Evolutionary conservation across 148 eudicot species (phyloP).

Genomic region (Vaccinium myrtillus): DNA sequence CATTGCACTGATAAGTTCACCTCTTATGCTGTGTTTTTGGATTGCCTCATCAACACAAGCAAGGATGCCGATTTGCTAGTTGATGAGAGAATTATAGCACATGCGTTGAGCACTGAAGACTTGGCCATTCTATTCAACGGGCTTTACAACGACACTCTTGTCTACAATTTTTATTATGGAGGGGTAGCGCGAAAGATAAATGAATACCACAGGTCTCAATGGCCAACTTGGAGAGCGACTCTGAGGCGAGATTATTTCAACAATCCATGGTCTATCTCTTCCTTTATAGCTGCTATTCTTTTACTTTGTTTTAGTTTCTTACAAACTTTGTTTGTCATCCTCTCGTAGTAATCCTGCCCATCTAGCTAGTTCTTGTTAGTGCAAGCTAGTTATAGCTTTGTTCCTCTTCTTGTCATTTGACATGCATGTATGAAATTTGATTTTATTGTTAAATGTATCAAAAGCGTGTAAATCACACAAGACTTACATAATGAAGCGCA

Average conservation of each 20-base stretch:
- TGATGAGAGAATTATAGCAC: background rate
- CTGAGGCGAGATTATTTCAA: background rate
- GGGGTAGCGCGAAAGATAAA: background rate
- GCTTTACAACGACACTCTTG: background rate
- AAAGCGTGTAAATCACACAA: no score
- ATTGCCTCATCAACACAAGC: conserved; percentile 12
- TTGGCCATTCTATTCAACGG: background rate
- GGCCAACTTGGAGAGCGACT: background rate
- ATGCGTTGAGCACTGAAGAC: background rate
- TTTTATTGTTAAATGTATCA: background rate
- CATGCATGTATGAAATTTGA: background rate
- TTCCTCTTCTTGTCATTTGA: background rate
- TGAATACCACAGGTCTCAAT: background rate
- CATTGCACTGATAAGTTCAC: background rate
- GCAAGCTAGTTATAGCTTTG: background rate
- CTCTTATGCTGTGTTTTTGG: conserved; percentile 7
- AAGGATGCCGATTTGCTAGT: background rate
- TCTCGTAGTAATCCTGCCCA: background rate
- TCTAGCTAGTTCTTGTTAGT: no score
- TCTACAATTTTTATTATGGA: background rate
- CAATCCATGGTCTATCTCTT: conserved; percentile 10
- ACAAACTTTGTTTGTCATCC: background rate
- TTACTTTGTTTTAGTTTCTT: background rate
- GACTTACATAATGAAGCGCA: no score
- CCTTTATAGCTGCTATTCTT: conserved; percentile 6